These are phyloP conservation scores for Elsinoe fawcettii DNA, from an alignment of 2,329 filamentous ascomycete genomes.

Conservation along the genomic window DNA sequence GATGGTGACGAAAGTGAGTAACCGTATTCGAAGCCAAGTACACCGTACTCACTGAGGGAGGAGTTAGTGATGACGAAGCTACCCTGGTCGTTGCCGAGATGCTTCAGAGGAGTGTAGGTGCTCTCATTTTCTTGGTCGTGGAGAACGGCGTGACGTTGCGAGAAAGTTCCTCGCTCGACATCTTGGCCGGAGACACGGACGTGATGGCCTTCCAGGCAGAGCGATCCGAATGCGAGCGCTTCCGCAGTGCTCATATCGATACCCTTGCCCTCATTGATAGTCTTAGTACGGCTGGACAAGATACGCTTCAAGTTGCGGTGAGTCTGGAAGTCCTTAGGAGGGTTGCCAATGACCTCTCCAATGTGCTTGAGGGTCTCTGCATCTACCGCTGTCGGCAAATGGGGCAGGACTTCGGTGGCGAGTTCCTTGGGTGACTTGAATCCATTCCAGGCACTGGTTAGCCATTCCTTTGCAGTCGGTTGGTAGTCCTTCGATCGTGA, in stretches of 20 bases:
- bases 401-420: constrained; percentile 85
- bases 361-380: constrained; percentile 69
- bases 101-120: constrained; percentile 86
- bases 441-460: constrained; percentile 97
- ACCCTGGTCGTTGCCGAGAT: constrained; percentile 84
- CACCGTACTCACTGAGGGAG: constrained; percentile 65
- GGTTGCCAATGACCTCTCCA: constrained; percentile 66
- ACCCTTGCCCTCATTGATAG: constrained; percentile 80
- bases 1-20: constrained; percentile 97
- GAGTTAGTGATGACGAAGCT: constrained; percentile 97
- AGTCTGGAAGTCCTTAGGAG: constrained; percentile 76
- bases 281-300: constrained; percentile 79
- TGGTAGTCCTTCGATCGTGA: constrained; percentile 96
- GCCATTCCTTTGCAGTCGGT: constrained; percentile 94
- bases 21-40: constrained; percentile 93
- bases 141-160: constrained; percentile 91
- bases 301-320: constrained; percentile 98
- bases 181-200: constrained; percentile 97
- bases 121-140: constrained; percentile 94
- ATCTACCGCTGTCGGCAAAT: constrained; percentile 78
- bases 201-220: constrained; percentile 90
- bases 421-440: constrained; percentile 99
- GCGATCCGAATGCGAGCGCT: constrained; percentile 84
- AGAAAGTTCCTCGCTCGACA: constrained; percentile 98
- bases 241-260: constrained; percentile 98